Evolutionary conservation across 768 basidiomycete species (phyloP), one percentile per base, ranked within the genome.

Genomic region (Pleurotus citrinopileatus): DNA sequence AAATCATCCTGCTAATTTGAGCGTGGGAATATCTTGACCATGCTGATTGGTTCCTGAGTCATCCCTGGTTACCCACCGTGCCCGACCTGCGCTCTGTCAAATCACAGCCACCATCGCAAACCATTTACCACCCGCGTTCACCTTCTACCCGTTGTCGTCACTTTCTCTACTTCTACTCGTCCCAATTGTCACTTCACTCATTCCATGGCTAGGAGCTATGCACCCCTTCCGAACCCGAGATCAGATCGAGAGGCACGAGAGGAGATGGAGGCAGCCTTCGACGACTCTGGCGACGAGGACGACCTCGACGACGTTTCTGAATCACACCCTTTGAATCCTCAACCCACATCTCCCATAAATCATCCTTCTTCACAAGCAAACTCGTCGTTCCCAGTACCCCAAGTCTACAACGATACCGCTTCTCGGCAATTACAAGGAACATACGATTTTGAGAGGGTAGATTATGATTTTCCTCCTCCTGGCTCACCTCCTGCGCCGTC

Each of bases 251-350:
- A 66, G 64, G 46, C 53, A 54, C 70, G 73, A 56, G 66, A 64
- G 27, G 75, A 93, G 73, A 84, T 94, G 81, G 87, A 94, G 64
- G 91, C 91, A 20, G 91, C 93, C 1, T 94, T 94, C 60, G 86
- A 86, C 65, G 87, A 89, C 60, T 80, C 83, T 3, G 90, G 91
- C 53, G 86, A 86, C 57, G 84, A 88, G 43, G 82, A 82, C 55
- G 81, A 81, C 60, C 66, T 76, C 52, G 70, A 77, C 55, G 70
- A 79, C 51, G 56, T 63, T 47, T 69, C 76, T 25, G 81, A 82
- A 66, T 76, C 78, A n/a, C 80, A 70, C 27, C 85, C 82, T 45
- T 64, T 84, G 59, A 79, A 79, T 59, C 78, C 79, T 29, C 57
- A 55, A 7, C 58, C 70, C 8, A 66, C 69, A 9, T 71, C 71